A percentile compares a stretch with the other conserved stretches of the same genome.
phyloP scores from a whole-genome alignment of 2,329 filamentous ascomycete genomes.

The Colletotrichum noveboracense region DNA sequence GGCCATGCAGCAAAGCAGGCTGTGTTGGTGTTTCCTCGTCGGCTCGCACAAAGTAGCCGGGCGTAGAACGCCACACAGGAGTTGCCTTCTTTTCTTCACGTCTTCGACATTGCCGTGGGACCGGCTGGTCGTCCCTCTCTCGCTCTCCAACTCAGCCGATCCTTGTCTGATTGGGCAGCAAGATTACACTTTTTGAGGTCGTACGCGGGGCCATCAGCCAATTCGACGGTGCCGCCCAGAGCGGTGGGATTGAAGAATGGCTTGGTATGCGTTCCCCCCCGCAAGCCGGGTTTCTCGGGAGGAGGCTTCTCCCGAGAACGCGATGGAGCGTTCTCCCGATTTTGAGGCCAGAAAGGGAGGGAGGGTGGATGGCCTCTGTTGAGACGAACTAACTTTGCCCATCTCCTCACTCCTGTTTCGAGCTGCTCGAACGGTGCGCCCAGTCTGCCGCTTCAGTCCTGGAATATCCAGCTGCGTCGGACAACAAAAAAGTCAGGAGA shows the following conservation, averaged over 20 bases:
- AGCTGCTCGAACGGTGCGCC: not conserved
- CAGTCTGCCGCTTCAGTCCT: not conserved
- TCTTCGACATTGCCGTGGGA: not conserved
- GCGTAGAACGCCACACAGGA: slow-evolving; percentile 11
- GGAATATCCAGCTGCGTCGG: not conserved
- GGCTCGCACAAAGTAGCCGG: not conserved
- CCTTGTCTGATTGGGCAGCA: slow-evolving; percentile 4
- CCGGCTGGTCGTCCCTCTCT: not conserved
- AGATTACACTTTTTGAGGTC: not conserved
- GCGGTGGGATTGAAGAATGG: not conserved
- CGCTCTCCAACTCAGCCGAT: not conserved
- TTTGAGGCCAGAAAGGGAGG: not conserved
- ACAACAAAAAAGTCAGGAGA: slow-evolving; percentile 5
- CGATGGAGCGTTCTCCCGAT: not conserved
- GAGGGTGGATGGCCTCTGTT: not conserved
- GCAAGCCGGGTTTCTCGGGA: not conserved
- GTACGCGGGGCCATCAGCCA: not conserved
- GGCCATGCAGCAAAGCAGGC: not conserved
- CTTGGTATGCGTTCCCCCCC: not conserved
- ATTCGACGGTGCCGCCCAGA: not conserved
- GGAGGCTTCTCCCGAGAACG: not conserved
- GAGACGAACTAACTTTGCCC: not conserved
- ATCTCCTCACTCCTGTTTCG: not conserved
- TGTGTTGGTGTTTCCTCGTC: not conserved
- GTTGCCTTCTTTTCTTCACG: not conserved